A percentile compares a stretch with the other conserved stretches of the same genome.
Conservation (phyloP, 108 stramenopile species). For the Mayamaea pseudoterrestris region DNA sequence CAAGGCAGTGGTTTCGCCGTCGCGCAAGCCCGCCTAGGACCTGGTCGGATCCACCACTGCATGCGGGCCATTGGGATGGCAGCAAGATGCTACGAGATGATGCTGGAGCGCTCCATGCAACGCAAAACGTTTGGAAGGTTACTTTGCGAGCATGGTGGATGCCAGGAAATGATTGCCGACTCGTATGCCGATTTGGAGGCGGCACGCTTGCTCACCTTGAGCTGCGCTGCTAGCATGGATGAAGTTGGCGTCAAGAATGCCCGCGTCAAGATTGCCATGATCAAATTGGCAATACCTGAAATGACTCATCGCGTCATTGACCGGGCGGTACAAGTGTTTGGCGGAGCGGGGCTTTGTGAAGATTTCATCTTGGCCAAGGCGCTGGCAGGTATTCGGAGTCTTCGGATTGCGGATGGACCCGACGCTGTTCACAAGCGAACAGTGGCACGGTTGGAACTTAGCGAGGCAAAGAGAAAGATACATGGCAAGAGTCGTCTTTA, state of each 20-base stretch:
- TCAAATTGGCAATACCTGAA: conserved; percentile 84
- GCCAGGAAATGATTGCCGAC: conserved; percentile 75
- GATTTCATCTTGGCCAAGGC: conserved; percentile 69
- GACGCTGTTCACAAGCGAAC: conserved; percentile 86
- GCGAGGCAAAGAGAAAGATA: conserved; percentile 10
- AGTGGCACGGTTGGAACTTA: conserved; percentile 62
- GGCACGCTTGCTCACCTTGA: conserved; percentile 61
- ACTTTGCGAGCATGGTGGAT: conserved; percentile 62
- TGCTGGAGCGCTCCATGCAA: conserved; percentile 57
- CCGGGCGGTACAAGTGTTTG: conserved; percentile 83
- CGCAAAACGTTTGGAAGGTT: conserved; percentile 72
- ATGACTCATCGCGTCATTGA: conserved; percentile 69
- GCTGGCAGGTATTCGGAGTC: conserved; percentile 67
- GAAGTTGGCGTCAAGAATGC: conserved; percentile 35
- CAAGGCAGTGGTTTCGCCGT: conserved; percentile 92
- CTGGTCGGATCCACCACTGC: conserved; percentile 97
- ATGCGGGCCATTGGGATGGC: conserved; percentile 92
- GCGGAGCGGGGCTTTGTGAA: conserved; percentile 84
- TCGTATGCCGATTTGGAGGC: conserved; percentile 62
- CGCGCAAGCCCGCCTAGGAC: conserved; percentile 89
- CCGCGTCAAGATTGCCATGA: conserved; percentile 67
- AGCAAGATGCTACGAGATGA: conserved; percentile 72
- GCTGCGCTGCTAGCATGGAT: conserved; percentile 67
- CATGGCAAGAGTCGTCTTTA: neutral
- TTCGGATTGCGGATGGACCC: conserved; percentile 94